Evolutionary conservation across 2,329 filamentous ascomycete species (phyloP), one percentile per base, ranked within the genome.

Genomic region (Fusarium sp.): DNA sequence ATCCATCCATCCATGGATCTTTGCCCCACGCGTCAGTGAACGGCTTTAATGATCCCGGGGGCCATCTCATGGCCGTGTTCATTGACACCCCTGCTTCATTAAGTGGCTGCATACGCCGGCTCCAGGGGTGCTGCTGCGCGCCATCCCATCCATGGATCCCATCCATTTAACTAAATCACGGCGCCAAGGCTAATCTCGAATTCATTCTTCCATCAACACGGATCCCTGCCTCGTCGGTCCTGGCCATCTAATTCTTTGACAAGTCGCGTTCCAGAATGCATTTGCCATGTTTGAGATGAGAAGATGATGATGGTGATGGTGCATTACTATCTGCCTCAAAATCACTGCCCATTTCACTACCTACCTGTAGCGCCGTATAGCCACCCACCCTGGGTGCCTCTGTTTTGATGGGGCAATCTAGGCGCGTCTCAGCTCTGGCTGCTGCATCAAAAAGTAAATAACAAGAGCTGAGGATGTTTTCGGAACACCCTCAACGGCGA

Each of bases 21-120:
- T 31, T 56, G 71, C 71, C 71, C 71, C 71, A 74, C 71, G 65
- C 67, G 44, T 74, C 71, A 72, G 63, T 74, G 60, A 74, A 71
- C 66, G 69, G 71, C 59, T 62, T 69, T 77, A 73, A 77, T 71
- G 72, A 78, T 75, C 71, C 72, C 53, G 62, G 71, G 67, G 69
- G 59, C 72, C 71, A 71, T 70, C 67, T 67, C 51, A 65, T 55
- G 69, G 69, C 69, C 66, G 69, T 74, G 75, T 71, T 77, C 74
- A 71, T 70, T 64, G 68, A 66, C 66, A 75, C 76, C 76, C 76
- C 76, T 78, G 76, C 72, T 69, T 75, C 70, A 78, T 78, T 77
- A 78, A 78, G 77, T 78, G 77, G 76, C 76, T 78, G 77, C 77
- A 78, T 78, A 67, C 73, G 73, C 74, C 76, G 69, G 68, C 66